These are phyloP conservation scores for Chalciporus pseudorubinellus DNA, from an alignment of 768 basidiomycete genomes.

Conservation along the genomic window DNA sequence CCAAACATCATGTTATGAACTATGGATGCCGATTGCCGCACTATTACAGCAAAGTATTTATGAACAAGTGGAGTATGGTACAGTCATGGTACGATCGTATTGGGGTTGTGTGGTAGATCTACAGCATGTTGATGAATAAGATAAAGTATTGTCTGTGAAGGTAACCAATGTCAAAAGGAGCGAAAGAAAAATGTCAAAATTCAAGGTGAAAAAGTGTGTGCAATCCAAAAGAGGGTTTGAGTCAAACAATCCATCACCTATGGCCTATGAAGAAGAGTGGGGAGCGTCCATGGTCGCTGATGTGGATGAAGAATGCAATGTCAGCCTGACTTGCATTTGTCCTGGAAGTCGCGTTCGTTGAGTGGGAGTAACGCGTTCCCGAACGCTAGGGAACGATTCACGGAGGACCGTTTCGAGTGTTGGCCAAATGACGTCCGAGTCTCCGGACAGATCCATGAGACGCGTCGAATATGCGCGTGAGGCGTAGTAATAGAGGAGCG, in stretches of 20 bases:
- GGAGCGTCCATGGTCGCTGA: conserved; percentile 9
- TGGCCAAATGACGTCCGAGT: conserved; percentile 82
- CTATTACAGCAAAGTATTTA: conserved; percentile 6
- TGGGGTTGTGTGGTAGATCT: conserved; percentile 16
- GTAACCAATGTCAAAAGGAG: conserved; percentile 17
- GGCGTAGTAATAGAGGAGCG: conserved; percentile 71
- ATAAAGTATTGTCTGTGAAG: conserved; percentile 1
- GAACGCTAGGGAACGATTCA: conserved; percentile 51
- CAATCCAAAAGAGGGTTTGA: background rate
- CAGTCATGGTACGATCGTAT: conserved; percentile 1
- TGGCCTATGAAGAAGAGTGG: conserved; percentile 11
- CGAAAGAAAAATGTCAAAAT: background rate
- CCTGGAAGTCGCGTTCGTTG: conserved; percentile 14
- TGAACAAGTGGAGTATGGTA: conserved; percentile 11
- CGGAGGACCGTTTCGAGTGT: conserved; percentile 61
- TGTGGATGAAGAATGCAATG: conserved; percentile 7
- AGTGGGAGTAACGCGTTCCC: conserved; percentile 41
- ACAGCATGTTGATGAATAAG: conserved; percentile 19
- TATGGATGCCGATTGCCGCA: background rate
- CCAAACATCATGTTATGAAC: too few relatives aligned
- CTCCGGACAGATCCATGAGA: conserved; percentile 58
- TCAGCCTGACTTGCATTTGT: conserved; percentile 16
- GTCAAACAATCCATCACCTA: background rate
- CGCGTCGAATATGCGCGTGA: conserved; percentile 42
- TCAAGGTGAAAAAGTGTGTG: background rate